These are phyloP conservation scores for Petrea volubilis DNA, from an alignment of 257 asterid species.

Conservation along the genomic window DNA sequence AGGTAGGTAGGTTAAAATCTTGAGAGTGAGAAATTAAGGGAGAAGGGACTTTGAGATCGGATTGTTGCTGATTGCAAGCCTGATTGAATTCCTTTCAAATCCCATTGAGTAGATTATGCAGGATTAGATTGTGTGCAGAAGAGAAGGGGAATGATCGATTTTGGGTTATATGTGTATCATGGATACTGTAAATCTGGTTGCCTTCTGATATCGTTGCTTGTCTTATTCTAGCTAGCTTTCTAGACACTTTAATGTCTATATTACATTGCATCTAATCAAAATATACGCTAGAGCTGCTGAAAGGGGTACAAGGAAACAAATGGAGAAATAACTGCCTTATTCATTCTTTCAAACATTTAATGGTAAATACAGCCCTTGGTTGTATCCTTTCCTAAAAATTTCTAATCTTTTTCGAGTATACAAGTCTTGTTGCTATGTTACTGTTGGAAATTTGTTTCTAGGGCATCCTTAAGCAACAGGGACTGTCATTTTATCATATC, in stretches of 20 bases:
- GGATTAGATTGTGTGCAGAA: background rate
- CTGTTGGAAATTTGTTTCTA: background rate
- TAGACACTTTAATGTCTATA: no score
- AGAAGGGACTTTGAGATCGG: background rate
- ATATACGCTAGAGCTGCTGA: background rate
- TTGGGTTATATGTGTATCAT: no score
- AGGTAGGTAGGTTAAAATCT: background rate
- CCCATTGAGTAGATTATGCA: background rate
- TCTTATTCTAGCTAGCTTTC: no score
- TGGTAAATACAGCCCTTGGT: background rate
- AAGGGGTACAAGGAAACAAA: no score
- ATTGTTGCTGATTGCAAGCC: background rate
- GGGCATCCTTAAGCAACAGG: background rate
- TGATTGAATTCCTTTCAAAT: background rate
- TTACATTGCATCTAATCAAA: background rate
- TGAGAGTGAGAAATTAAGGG: background rate
- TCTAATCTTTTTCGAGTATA: background rate
- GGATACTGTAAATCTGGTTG: background rate
- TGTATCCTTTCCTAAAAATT: background rate
- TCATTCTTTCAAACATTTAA: background rate
- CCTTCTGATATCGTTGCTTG: background rate
- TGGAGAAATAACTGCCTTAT: background rate
- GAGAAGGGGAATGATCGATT: no score
- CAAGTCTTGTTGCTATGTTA: background rate
- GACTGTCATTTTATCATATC: background rate